Conservation (phyloP, 169 alveolate genomes). For the Sarcocystis neurona region DNA sequence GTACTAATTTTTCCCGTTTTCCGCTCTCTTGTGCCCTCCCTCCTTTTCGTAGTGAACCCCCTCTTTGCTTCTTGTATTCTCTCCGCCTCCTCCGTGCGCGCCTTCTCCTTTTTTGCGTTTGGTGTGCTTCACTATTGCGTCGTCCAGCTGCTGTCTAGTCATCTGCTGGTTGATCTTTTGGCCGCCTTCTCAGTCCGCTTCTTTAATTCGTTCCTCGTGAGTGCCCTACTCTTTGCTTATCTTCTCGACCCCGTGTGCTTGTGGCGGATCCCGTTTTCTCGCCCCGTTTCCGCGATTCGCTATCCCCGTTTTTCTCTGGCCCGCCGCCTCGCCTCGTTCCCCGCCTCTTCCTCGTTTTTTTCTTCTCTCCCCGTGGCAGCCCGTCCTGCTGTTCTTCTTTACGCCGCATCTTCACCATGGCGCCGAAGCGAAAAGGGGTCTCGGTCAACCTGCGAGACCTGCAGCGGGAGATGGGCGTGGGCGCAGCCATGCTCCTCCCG, state of each 20-base stretch:
- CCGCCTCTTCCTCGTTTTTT: not conserved
- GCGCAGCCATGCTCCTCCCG: conserved; percentile 15
- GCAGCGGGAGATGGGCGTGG: conserved; percentile 52
- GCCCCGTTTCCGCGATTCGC: too few relatives aligned
- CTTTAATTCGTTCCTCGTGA: not conserved
- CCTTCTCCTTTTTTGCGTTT: too few relatives aligned
- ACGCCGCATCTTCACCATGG: conserved; percentile 2
- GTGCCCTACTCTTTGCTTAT: not conserved
- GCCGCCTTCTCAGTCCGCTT: too few relatives aligned
- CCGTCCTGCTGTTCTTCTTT: too few relatives aligned
- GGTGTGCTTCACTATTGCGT: too few relatives aligned
- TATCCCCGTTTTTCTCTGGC: not conserved
- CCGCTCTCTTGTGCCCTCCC: not conserved
- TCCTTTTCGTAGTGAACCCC: not conserved
- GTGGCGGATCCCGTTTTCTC: too few relatives aligned
- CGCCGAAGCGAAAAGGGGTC: conserved; percentile 40
- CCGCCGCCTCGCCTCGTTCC: not conserved
- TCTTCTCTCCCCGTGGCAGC: not conserved
- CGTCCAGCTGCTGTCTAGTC: too few relatives aligned
- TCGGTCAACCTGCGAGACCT: conserved; percentile 43
- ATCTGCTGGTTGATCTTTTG: too few relatives aligned
- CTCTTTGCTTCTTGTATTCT: not conserved
- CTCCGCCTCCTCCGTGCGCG: not conserved
- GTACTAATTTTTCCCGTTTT: not conserved
- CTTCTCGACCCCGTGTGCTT: not conserved